phyloP scores from a whole-genome alignment of 371 early-diverging fungal genomes.

The Lichtheimia ornata region DNA sequence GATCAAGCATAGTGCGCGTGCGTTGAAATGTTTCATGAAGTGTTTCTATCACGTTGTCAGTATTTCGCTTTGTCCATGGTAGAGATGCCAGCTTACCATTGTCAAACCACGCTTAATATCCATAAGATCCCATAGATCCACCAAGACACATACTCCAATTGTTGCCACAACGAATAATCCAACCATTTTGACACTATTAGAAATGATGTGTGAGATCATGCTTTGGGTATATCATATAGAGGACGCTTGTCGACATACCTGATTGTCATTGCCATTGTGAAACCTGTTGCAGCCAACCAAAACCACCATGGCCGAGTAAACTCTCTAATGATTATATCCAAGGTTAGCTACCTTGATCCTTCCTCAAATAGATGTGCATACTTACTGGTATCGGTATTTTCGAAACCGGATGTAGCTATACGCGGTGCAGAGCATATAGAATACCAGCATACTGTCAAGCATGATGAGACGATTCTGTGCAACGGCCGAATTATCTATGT shows the following conservation, averaged over 20 bases:
- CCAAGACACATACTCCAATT: constrained; percentile 84
- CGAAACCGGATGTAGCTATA: constrained; percentile 88
- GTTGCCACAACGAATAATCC: constrained; percentile 86
- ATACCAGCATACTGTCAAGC: constrained; percentile 90
- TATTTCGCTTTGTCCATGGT: not conserved
- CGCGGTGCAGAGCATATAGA: constrained; percentile 81
- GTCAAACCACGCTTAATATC: constrained; percentile 80
- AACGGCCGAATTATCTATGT: constrained; percentile 84
- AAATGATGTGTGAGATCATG: not conserved
- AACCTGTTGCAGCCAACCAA: constrained; percentile 76
- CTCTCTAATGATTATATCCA: constrained; percentile 22
- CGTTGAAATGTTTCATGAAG: constrained; percentile 67
- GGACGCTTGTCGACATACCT: constrained; percentile 39
- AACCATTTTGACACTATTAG: constrained; percentile 90
- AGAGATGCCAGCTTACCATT: constrained; percentile 47
- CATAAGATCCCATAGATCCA: constrained; percentile 90
- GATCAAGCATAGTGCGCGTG: constrained; percentile 74
- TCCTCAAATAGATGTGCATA: not conserved
- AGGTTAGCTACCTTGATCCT: not conserved
- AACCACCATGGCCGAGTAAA: constrained; percentile 73
- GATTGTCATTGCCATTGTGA: constrained; percentile 65
- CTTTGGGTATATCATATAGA: no score
- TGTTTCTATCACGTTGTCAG: constrained; percentile 42
- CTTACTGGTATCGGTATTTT: constrained; percentile 71
- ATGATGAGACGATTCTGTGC: constrained; percentile 92